Conservation (phyloP, 2,329 filamentous ascomycete species). For the Alternaria sp. region DNA sequence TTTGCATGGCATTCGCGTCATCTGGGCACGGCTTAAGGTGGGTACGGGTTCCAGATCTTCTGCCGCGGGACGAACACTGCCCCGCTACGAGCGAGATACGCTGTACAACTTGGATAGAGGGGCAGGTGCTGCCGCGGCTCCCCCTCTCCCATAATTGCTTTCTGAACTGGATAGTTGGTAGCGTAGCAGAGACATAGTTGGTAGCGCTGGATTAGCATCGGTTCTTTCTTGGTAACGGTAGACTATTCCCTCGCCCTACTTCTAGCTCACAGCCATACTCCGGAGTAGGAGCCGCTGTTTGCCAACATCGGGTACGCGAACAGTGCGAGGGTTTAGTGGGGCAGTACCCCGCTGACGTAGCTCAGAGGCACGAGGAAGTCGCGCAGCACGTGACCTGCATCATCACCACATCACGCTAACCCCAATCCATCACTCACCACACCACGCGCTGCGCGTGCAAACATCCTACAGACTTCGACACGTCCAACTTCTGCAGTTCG, state of each 20-base stretch:
- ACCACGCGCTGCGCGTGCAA: background rate
- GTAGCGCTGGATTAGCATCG: background rate
- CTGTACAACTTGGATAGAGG: constrained; percentile 3
- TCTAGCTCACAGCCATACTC: background rate
- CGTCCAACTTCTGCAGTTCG: background rate
- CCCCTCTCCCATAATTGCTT: background rate
- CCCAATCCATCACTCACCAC: background rate
- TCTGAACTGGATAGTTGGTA: background rate
- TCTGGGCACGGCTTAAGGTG: constrained; percentile 11
- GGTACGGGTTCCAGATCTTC: constrained; percentile 14
- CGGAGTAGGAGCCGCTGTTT: background rate
- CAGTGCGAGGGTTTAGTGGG: background rate
- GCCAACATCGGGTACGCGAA: background rate
- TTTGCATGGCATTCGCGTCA: constrained; percentile 34
- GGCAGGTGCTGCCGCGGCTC: background rate
- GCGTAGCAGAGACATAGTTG: background rate
- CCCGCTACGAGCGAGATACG: constrained; percentile 10
- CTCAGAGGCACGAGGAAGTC: constrained; percentile 19
- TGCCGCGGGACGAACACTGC: constrained; percentile 1
- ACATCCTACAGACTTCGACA: background rate
- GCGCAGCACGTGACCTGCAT: constrained; percentile 24
- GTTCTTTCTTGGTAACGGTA: background rate
- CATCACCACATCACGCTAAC: constrained; percentile 6
- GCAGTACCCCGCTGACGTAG: constrained; percentile 21
- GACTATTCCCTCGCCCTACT: background rate